Percentiles rank a stretch among this genome's conserved stretches.
Conservation (phyloP, 2,329 filamentous ascomycete species). For the Paraphaeosphaeria sporulosa region DNA sequence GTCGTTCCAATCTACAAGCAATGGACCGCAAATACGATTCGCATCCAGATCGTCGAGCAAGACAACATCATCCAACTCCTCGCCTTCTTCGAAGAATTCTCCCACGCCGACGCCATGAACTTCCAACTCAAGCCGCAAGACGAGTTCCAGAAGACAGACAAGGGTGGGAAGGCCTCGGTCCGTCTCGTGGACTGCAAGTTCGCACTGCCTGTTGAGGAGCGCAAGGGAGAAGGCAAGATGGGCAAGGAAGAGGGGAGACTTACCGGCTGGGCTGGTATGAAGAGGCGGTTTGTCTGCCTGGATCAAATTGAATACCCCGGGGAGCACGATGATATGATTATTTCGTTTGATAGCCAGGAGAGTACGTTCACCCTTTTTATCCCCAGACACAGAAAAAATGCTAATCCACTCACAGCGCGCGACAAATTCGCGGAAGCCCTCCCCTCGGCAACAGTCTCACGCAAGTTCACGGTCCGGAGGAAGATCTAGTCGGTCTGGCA, state of each 20-base stretch:
- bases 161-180: conserved; percentile 69
- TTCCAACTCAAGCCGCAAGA: conserved; percentile 87
- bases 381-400: background rate
- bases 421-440: conserved; percentile 56
- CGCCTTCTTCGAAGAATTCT: conserved; percentile 88
- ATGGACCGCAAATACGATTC: conserved; percentile 83
- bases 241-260: conserved; percentile 57
- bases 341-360: conserved; percentile 80
- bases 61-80: conserved; percentile 79
- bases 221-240: conserved; percentile 58
- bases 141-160: conserved; percentile 71
- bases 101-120: conserved; percentile 86
- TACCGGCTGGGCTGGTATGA: conserved; percentile 61
- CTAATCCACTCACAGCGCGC: conserved; percentile 49
- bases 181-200: conserved; percentile 92
- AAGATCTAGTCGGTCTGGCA: conserved; percentile 38
- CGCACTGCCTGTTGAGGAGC: conserved; percentile 70
- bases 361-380: conserved; percentile 61
- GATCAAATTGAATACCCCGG: conserved; percentile 89
- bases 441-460: conserved; percentile 52
- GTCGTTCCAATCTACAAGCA: conserved; percentile 94
- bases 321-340: conserved; percentile 89
- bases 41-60: conserved; percentile 80
- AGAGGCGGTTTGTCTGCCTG: conserved; percentile 79
- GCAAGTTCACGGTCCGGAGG: conserved; percentile 54